Conservation (phyloP, 2,329 filamentous ascomycete genomes). For the Laburnicola sp. region DNA sequence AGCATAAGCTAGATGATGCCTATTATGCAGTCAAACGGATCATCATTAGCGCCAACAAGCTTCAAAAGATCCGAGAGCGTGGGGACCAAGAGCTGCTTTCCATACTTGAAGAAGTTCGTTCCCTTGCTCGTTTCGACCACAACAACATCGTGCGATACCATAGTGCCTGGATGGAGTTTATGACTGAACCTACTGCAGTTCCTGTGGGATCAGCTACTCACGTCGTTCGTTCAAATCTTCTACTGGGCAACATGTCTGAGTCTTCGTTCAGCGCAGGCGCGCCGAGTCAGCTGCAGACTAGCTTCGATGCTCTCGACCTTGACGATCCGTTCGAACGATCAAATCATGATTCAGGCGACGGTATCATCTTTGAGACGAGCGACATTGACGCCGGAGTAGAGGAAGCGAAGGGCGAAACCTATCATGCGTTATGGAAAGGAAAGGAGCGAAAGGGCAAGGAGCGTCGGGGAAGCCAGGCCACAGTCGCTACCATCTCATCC, state of each 20-base stretch:
- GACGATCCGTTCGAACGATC: conserved; percentile 19
- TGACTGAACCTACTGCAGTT: conserved; percentile 19
- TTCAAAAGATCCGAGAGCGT: conserved; percentile 56
- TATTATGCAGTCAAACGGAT: conserved; percentile 70
- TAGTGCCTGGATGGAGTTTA: conserved; percentile 64
- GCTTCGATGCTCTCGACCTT: conserved; percentile 22
- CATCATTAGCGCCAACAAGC: conserved; percentile 56
- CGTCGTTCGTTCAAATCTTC: conserved; percentile 22
- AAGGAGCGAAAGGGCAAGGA: conserved; percentile 29
- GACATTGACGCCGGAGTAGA: conserved; percentile 20
- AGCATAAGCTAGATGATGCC: conserved; percentile 63
- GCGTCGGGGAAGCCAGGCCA: conserved; percentile 40
- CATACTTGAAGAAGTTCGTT: conserved; percentile 63
- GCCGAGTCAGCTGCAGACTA: conserved; percentile 16
- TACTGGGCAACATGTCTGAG: conserved; percentile 28
- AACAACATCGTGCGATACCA: conserved; percentile 69
- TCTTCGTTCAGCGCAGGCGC: conserved; percentile 16
- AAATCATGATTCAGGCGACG: conserved; percentile 20
- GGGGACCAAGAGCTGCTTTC: conserved; percentile 59
- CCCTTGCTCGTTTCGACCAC: conserved; percentile 65
- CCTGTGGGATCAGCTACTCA: conserved; percentile 8
- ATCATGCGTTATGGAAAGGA: conserved; percentile 22
- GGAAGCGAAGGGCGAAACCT: conserved; percentile 13
- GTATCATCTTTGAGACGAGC: conserved; percentile 39
- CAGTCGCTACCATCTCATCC: conserved; percentile 47